A percentile compares a stretch with the other conserved stretches of the same genome.
Conservation (phyloP, 257 asterid genomes). For the Solanum virginianum region DNA sequence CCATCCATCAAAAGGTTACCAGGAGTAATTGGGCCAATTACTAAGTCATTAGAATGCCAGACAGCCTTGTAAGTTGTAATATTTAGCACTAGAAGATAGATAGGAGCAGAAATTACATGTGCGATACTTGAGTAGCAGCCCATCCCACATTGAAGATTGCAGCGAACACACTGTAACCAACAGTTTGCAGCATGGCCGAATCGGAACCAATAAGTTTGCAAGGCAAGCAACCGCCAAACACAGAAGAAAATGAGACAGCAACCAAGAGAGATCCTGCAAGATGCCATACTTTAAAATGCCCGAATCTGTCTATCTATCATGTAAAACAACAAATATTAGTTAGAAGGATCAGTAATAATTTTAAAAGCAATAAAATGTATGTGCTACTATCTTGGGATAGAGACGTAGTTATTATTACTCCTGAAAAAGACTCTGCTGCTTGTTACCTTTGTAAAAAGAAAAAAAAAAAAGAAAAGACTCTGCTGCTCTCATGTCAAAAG, state of each 20-base stretch:
- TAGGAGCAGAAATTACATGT: conserved; percentile 42
- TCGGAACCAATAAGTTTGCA: conserved; percentile 64
- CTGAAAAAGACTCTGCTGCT: background rate
- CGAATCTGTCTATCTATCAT: conserved; percentile 78
- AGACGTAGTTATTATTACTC: background rate
- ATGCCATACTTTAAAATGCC: conserved; percentile 82
- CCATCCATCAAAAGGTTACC: background rate
- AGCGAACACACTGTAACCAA: conserved; percentile 71
- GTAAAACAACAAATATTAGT: background rate
- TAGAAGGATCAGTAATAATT: background rate
- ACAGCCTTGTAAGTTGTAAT: background rate
- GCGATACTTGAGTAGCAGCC: conserved; percentile 99
- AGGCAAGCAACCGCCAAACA: conserved; percentile 90
- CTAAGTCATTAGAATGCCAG: background rate
- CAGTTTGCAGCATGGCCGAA: conserved; percentile 41
- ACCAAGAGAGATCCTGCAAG: conserved; percentile 71
- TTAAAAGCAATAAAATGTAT: background rate
- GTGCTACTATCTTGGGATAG: background rate
- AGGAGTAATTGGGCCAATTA: background rate
- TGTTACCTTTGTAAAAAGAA: no score
- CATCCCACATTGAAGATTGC: conserved; percentile 85
- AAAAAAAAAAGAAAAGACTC: no score
- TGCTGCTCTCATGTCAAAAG: background rate
- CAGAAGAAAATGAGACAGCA: conserved; percentile 81
- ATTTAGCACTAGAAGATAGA: background rate